phyloP scores from a whole-genome alignment of 106 monocot genomes.

The Chionographis japonica region DNA sequence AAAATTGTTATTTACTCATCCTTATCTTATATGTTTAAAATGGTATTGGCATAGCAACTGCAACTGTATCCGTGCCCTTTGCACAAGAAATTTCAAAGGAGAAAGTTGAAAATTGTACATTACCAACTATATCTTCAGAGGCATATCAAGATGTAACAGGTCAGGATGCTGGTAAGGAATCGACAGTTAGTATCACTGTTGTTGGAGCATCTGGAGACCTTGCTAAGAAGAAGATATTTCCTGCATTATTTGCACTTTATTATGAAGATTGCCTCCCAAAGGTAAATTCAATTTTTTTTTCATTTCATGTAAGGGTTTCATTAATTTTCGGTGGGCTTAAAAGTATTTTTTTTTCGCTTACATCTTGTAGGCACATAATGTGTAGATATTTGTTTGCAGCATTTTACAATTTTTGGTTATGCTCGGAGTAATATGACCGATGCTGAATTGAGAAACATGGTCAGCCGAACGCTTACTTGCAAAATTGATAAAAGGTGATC shows the following conservation, averaged over 20 bases:
- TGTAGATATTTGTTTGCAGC: constrained; percentile 32
- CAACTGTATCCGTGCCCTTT: constrained; percentile 16
- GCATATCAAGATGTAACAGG: constrained; percentile 10
- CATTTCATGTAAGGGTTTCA: neutral
- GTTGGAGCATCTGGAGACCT: constrained; percentile 96
- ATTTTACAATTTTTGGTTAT: constrained; percentile 93
- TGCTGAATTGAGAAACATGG: constrained; percentile 78
- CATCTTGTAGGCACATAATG: neutral
- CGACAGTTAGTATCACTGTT: constrained; percentile 82
- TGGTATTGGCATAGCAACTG: constrained; percentile 13
- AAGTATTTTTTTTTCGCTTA: neutral
- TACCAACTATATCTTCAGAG: constrained; percentile 20
- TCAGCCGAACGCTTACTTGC: constrained; percentile 83
- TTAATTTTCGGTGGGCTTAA: constrained; percentile 1
- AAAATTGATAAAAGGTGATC: constrained; percentile 81
- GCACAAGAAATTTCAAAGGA: constrained; percentile 20
- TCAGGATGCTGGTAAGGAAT: constrained; percentile 19
- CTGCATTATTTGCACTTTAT: constrained; percentile 89
- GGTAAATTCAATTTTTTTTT: constrained; percentile 27
- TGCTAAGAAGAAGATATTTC: constrained; percentile 95
- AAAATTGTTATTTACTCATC: neutral
- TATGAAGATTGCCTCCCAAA: constrained; percentile 89
- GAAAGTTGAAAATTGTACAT: constrained; percentile 43
- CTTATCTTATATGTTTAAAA: neutral
- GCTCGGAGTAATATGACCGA: constrained; percentile 90